Evolutionary conservation across 306 rosid genomes (phyloP), one percentile per base, ranked within the genome.

Genomic region (Cicer cuneatum): DNA sequence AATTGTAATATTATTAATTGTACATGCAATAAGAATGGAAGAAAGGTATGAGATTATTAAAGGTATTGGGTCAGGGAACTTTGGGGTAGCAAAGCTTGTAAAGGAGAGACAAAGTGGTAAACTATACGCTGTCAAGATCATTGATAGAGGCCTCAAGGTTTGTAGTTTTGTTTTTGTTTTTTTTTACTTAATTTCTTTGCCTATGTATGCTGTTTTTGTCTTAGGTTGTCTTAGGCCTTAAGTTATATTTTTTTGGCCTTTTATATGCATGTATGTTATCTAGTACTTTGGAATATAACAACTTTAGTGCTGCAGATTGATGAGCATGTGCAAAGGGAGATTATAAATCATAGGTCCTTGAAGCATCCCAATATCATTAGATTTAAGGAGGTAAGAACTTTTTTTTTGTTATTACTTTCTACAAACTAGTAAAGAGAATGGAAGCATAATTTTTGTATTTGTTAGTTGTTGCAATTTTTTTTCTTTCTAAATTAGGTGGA

Each of bases 261-360:
- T 29, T 14, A 33, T 21, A 9, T 35, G 4, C 52, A 4, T 74
- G 2, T 80, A 57, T 57, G 63, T 24, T 19, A 6, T 39, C 15
- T 10, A 52, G 13, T 15, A 41, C 51, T 10, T 71, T 9, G 6
- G 60, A 7, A 43, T 12, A 33, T 53, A 53, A 53, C 60, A 53
- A 53, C 7, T 61, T 58, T 18, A 19, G 1, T 54, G 19, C 46
- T 67, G 51, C 84, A 95, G 99, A 95, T 95, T 83, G 97, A 95
- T 78, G 98, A 95, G 61, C 98, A 92, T 77, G 98, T 95, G 8
- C 96, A 92, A 81, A 89, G 99, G 78, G 99, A 95, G 90, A 95
- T 95, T 59, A 88, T 86, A 85, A 95, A 95, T 70, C 99, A 95
- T 69, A 90, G 92, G 62, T 89, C 99, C 71, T 80, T 95, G 89